phyloP scores from a whole-genome alignment of 805 yeast species.

The Saturnispora gosingensis region DNA sequence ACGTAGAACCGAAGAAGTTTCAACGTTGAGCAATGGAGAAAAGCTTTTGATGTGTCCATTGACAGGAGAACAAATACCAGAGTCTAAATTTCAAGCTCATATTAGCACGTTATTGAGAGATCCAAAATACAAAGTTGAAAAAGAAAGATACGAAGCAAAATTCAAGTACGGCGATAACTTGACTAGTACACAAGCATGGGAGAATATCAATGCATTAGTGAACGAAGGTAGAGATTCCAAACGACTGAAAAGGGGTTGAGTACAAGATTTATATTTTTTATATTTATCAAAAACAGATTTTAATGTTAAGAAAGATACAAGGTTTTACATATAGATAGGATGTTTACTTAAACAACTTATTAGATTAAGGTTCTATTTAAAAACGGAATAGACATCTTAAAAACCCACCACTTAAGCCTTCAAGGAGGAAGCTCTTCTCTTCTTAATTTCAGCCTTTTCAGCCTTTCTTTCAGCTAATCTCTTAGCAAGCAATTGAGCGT shows the following conservation, averaged over 20 bases:
- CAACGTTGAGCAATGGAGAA: conserved; percentile 13
- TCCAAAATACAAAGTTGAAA: conserved; percentile 68
- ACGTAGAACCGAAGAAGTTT: conserved; percentile 14
- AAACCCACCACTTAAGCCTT: conserved; percentile 45
- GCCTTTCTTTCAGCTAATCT: conserved; percentile 98
- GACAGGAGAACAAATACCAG: conserved; percentile 63
- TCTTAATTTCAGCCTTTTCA: conserved; percentile 96
- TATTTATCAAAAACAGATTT: neutral
- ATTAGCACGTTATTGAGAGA: conserved; percentile 61
- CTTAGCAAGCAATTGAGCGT: conserved; percentile 96
- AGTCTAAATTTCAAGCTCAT: conserved; percentile 61
- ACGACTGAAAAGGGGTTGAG: conserved; percentile 2
- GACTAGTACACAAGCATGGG: conserved; percentile 43
- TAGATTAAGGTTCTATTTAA: conserved; percentile 1
- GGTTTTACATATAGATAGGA: neutral
- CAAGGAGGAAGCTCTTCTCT: conserved; percentile 99
- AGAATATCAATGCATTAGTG: conserved; percentile 42
- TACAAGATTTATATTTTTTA: neutral
- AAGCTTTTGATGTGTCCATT: conserved; percentile 63
- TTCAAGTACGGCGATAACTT: conserved; percentile 30
- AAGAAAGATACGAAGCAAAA: conserved; percentile 49
- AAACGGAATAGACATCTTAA: conserved; percentile 1
- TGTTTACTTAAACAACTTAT: conserved; percentile 1
- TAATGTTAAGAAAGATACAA: neutral
- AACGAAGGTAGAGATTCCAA: conserved; percentile 10